A percentile compares a stretch with the other conserved stretches of the same genome.
Conservation (phyloP, 257 asterid genomes). For the Nicotiana sylvestris region DNA sequence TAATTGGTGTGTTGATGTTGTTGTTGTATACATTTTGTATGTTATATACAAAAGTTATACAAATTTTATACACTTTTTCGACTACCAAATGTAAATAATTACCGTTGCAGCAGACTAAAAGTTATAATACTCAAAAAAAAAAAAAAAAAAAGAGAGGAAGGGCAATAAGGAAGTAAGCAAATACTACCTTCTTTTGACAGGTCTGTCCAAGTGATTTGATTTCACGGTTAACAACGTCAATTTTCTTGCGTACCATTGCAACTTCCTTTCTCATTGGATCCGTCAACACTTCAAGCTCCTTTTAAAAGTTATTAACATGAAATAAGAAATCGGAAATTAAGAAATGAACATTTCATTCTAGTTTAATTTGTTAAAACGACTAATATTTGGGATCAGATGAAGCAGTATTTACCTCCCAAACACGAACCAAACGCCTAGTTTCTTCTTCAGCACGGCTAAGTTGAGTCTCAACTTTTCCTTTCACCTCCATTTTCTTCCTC, state of each 20-base stretch:
- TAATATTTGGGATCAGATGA: no score
- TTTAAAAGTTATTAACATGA: neutral
- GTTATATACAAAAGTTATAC: no score
- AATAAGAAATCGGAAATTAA: neutral
- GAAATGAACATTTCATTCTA: no score
- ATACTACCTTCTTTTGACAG: constrained; percentile 89
- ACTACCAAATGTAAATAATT: no score
- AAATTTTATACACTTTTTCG: no score
- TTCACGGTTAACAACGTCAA: constrained; percentile 67
- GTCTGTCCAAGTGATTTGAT: constrained; percentile 69
- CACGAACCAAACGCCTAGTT: constrained; percentile 62
- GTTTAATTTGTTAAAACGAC: no score
- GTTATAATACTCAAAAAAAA: no score
- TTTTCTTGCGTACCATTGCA: constrained; percentile 53
- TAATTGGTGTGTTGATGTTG: no score
- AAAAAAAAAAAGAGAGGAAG: neutral
- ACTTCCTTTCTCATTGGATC: constrained; percentile 95
- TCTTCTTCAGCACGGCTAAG: constrained; percentile 76
- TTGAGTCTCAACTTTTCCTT: constrained; percentile 61
- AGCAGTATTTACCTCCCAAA: constrained; percentile 48
- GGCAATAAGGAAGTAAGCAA: neutral
- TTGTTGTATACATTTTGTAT: no score
- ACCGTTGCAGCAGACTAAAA: no score
- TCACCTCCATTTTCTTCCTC: constrained; percentile 69
- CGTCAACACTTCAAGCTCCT: constrained; percentile 82